These are phyloP conservation scores for Candida pseudocylindracea DNA, from an alignment of 1,139 yeast genomes.

Conservation along the genomic window DNA sequence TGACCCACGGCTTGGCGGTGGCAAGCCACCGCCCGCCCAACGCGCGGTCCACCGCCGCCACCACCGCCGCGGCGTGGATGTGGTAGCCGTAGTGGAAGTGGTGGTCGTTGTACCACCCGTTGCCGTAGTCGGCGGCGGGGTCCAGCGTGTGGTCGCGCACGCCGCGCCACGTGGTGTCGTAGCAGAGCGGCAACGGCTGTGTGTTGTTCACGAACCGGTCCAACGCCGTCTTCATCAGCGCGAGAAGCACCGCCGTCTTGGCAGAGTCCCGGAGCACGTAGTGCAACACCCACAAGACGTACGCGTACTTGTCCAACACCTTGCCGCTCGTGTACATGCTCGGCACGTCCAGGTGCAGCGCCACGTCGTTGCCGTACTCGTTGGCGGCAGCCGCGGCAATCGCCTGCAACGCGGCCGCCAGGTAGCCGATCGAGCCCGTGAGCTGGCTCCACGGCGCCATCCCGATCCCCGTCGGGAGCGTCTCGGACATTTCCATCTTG, in stretches of 20 bases:
- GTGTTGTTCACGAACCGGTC: constrained; percentile 22
- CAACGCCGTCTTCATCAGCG: constrained; percentile 29
- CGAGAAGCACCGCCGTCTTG: constrained; percentile 23
- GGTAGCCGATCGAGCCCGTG: constrained; percentile 13
- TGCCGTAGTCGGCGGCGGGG: constrained; percentile 21
- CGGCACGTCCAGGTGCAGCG: constrained; percentile 18
- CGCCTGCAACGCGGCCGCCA: constrained; percentile 24
- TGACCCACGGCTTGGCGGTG: constrained; percentile 25
- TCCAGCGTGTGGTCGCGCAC: constrained; percentile 34
- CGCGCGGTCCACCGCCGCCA: constrained; percentile 39
- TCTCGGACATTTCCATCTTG: neutral
- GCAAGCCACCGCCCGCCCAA: constrained; percentile 3
- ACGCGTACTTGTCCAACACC: constrained; percentile 54
- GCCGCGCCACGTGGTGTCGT: constrained; percentile 48
- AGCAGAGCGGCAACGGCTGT: constrained; percentile 37
- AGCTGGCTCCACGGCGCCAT: neutral
- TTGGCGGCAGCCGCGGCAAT: constrained; percentile 31
- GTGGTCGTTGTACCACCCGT: constrained; percentile 50
- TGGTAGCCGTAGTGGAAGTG: constrained; percentile 70
- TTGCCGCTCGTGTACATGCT: constrained; percentile 50
- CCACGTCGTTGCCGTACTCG: constrained; percentile 31
- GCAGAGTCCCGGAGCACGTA: constrained; percentile 33
- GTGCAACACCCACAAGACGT: constrained; percentile 37
- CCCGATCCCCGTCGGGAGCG: neutral
- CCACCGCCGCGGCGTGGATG: constrained; percentile 57